Base-by-base conservation (phyloP, 2,329 filamentous ascomycete genomes). In the Podosphaera aphanis region DNA sequence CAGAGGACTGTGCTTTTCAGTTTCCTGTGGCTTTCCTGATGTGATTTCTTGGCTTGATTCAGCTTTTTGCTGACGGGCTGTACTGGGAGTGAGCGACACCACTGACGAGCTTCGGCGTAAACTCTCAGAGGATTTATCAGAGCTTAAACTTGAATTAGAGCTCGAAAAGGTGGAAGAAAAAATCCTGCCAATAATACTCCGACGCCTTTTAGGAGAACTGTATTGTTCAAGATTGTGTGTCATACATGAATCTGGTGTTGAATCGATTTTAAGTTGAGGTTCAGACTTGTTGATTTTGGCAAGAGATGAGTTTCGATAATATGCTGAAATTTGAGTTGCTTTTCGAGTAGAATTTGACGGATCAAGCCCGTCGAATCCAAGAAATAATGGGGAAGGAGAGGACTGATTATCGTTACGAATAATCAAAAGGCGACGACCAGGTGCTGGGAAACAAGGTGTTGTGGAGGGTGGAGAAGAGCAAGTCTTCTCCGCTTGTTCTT, bases 401-500 rank as follows among this genome's bases (percentile, higher is more conserved):
- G 52, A 46, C 47, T 57, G 57, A 38, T 54, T 73, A 59, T 83
- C 78, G 52, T 76, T 79, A 50, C 77, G 70, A 50, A 83, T 74
- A 52, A 83, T 82, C 29, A 81, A 65, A 31, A 83, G 69, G 50
- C 74, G 66, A 47, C 78, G 69, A 21, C 74, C 73, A 23, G 79
- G 79, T 18, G 78, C 78, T 42, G 79, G 79, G 53, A 71, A 73
- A 59, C 77, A 80, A 35, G 78, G 75, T 40, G 68, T 69, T 16
- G 73, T 77, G 6, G 75, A 77, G 16, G 77, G 69, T 15, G 64
- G 65, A 5, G 70, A 55, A 13, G 57, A 60, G 31, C 65, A 55
- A 31, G 64, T 63, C 39, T 62, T 63, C 48, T 73, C 69, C 5
- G 75, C 73, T 45, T 67, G 64, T 46, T 73, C 65, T 52, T 71